phyloP scores from a whole-genome alignment of 2,329 filamentous ascomycete species.

The Xylaria sp. region DNA sequence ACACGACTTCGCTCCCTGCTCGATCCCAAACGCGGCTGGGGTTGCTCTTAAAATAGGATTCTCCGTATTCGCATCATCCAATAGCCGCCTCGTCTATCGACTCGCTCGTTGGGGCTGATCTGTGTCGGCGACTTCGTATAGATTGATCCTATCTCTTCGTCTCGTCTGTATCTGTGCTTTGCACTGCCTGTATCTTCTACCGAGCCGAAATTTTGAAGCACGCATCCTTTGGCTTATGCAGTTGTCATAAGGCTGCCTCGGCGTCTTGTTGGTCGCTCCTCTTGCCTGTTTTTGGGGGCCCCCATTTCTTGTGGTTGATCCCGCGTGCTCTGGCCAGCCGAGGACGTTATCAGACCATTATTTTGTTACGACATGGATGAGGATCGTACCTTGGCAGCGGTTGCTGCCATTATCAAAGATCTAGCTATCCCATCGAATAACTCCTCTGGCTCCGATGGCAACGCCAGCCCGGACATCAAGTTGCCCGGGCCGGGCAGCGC shows the following conservation, averaged over 20 bases:
- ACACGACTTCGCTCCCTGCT: neutral
- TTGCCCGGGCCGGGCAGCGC: constrained; percentile 72
- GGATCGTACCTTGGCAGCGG: constrained; percentile 50
- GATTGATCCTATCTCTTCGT: constrained; percentile 12
- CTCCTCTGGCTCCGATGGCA: constrained; percentile 35
- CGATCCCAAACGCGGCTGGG: neutral
- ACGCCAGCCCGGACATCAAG: constrained; percentile 49
- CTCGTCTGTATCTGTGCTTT: constrained; percentile 2
- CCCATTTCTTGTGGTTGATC: neutral
- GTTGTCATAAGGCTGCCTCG: constrained; percentile 22
- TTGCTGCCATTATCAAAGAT: constrained; percentile 49
- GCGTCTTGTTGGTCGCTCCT: constrained; percentile 26
- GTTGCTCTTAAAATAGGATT: neutral
- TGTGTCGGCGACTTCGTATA: constrained; percentile 6
- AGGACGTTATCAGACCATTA: constrained; percentile 1
- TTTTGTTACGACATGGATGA: constrained; percentile 42
- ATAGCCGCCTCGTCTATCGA: constrained; percentile 1
- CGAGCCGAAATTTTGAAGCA: constrained; percentile 1
- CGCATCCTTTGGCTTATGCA: constrained; percentile 24
- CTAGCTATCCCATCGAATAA: constrained; percentile 44
- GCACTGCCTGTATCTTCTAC: constrained; percentile 13
- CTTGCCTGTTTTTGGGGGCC: neutral
- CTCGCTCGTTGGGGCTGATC: constrained; percentile 6
- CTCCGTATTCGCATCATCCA: neutral
- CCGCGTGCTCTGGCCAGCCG: neutral